phyloP scores from a whole-genome alignment of 2,329 filamentous ascomycete genomes.

The Dichotomopilus funicola region DNA sequence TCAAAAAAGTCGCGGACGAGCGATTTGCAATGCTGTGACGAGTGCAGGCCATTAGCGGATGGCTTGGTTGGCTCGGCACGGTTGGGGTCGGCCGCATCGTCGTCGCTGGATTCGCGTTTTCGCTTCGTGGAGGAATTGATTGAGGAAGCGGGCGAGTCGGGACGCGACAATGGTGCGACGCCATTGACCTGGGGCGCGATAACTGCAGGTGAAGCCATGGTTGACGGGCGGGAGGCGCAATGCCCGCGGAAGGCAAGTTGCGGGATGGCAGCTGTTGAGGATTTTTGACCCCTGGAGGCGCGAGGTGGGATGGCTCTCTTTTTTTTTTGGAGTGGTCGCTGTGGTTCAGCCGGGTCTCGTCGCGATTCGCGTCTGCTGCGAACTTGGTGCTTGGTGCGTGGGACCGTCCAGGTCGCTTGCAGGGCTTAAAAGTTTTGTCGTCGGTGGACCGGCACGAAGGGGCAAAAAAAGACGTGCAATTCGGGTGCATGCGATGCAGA shows the following conservation, averaged over 20 bases:
- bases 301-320: slow-evolving; percentile 11
- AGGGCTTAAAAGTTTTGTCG: slow-evolving; percentile 23
- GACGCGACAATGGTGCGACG: slow-evolving; percentile 24
- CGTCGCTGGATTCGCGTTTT: slow-evolving; percentile 50
- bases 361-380: slow-evolving; percentile 26
- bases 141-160: slow-evolving; percentile 24
- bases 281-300: neutral
- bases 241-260: slow-evolving; percentile 9
- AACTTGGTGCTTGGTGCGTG: slow-evolving; percentile 18
- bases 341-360: slow-evolving; percentile 15
- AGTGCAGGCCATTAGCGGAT: slow-evolving; percentile 23
- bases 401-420: slow-evolving; percentile 5
- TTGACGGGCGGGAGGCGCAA: slow-evolving; percentile 12
- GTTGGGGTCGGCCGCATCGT: slow-evolving; percentile 24
- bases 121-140: slow-evolving; percentile 40
- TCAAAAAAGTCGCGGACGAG: slow-evolving; percentile 38
- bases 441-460: slow-evolving; percentile 14
- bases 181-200: slow-evolving; percentile 28
- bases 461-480: slow-evolving; percentile 22
- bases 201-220: slow-evolving; percentile 30
- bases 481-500: slow-evolving; percentile 13
- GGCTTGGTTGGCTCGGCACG: slow-evolving; percentile 26
- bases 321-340: slow-evolving; percentile 11
- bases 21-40: slow-evolving; percentile 28
- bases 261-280: neutral